These are phyloP conservation scores for Parastagonospora nodorum DNA, from an alignment of 2,329 filamentous ascomycete species.

Conservation along the genomic window DNA sequence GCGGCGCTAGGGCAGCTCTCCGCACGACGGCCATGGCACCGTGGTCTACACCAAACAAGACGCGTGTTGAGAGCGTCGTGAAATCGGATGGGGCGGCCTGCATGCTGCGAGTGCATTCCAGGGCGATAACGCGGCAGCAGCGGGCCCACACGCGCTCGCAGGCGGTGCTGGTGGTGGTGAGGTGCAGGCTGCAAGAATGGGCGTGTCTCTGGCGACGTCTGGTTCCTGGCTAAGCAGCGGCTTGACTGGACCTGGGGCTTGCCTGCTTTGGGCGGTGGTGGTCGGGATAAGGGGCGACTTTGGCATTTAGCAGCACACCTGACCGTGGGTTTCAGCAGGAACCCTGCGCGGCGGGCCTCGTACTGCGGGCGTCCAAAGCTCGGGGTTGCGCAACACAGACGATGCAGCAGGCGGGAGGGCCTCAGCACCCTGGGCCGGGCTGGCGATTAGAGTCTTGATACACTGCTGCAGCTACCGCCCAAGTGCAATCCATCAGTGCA, in stretches of 20 bases:
- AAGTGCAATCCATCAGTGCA: background rate
- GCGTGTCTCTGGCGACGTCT: background rate
- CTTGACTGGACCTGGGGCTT: background rate
- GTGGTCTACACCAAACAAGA: background rate
- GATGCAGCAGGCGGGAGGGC: background rate
- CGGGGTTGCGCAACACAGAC: constrained; percentile 6
- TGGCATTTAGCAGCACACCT: background rate
- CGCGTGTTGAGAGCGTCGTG: constrained; percentile 2
- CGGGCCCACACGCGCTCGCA: background rate
- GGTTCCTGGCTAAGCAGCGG: background rate
- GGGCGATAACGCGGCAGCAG: background rate
- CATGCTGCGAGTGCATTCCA: constrained; percentile 1
- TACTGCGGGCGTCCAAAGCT: constrained; percentile 1
- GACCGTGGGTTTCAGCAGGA: background rate
- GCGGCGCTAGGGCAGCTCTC: background rate
- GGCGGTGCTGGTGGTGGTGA: too few species aligned
- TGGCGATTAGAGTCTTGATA: background rate
- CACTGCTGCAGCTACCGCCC: background rate
- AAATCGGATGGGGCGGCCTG: constrained; percentile 1
- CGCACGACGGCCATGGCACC: background rate
- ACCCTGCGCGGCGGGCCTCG: too few species aligned
- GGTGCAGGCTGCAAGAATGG: background rate
- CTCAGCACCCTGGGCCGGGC: too few species aligned
- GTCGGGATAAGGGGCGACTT: background rate
- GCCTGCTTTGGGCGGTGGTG: background rate